Conservation (phyloP, 2,329 filamentous ascomycete genomes). For the Claviceps spartinae region DNA sequence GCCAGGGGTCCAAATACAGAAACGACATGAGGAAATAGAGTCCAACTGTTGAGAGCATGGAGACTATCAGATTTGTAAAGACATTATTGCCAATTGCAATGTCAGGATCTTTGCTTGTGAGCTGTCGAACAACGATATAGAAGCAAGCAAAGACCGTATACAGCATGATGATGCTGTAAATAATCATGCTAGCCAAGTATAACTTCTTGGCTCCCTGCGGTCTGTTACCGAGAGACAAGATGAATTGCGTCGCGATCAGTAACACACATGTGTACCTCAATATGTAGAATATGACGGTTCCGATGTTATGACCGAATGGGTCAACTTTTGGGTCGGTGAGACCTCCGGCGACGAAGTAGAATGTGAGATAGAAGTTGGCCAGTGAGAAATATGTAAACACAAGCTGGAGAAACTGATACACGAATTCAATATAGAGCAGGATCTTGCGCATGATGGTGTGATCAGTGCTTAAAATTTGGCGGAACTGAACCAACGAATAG, state of each 20-base stretch:
- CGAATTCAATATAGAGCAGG: conserved; percentile 83
- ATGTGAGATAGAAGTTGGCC: conserved; percentile 97
- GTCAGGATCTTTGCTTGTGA: conserved; percentile 36
- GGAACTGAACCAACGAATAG: conserved; percentile 91
- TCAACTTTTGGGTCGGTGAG: conserved; percentile 67
- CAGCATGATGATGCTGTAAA: conserved; percentile 88
- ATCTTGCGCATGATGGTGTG: conserved; percentile 83
- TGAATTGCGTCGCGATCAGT: conserved; percentile 89
- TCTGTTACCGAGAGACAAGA: conserved; percentile 88
- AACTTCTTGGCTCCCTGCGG: conserved; percentile 89
- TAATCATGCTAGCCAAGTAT: conserved; percentile 75
- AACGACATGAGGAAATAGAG: conserved; percentile 95
- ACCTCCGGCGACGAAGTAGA: conserved; percentile 94
- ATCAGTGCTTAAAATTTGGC: conserved; percentile 84
- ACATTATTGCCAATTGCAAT: conserved; percentile 67
- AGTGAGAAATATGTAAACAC: conserved; percentile 96
- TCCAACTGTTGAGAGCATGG: conserved; percentile 75
- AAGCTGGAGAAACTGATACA: conserved; percentile 87
- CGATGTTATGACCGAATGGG: conserved; percentile 82
- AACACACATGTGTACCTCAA: conserved; percentile 76
- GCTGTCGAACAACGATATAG: conserved; percentile 78
- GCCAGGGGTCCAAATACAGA: conserved; percentile 95
- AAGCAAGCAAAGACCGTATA: conserved; percentile 86
- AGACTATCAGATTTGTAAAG: conserved; percentile 90
- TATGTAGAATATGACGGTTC: conserved; percentile 71